Evolutionary conservation across 176 grass and related monocot species (phyloP).

Genomic region (Oryza meyeriana): DNA sequence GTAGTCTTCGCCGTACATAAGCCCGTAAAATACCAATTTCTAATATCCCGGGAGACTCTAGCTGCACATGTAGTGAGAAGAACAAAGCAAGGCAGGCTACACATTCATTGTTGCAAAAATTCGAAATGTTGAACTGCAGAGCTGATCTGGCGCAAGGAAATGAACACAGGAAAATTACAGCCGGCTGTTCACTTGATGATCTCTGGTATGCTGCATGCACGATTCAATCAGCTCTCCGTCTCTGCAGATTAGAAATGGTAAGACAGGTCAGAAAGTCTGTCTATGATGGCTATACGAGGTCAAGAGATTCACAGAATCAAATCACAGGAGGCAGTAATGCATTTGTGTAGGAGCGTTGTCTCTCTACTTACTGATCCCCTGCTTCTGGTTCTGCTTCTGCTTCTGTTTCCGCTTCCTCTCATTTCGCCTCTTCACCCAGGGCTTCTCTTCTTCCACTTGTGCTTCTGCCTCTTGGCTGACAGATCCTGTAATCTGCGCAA

Average conservation of each 20-base stretch:
- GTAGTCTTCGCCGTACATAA: background rate
- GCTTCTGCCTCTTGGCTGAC: conserved; percentile 54
- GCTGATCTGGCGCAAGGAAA: background rate
- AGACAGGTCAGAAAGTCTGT: background rate
- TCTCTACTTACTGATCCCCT: conserved; percentile 44
- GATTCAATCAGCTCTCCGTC: conserved; percentile 10
- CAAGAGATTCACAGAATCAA: background rate
- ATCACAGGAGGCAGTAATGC: background rate
- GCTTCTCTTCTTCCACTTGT: conserved; percentile 33
- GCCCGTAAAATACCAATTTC: background rate
- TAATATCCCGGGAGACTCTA: background rate
- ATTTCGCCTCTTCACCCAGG: conserved; percentile 42
- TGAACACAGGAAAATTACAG: conserved; percentile 6
- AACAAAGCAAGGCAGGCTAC: conserved; percentile 22
- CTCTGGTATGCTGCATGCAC: background rate
- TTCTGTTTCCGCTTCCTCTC: conserved; percentile 38
- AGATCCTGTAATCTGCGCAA: conserved; percentile 83
- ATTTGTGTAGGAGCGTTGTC: background rate
- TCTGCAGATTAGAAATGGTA: conserved; percentile 22
- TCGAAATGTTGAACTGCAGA: conserved; percentile 15
- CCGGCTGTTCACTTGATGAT: background rate
- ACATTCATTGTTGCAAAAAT: conserved; percentile 18
- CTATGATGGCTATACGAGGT: background rate
- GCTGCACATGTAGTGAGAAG: background rate
- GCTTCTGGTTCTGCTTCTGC: conserved; percentile 33